These are phyloP conservation scores for Suillus decipiens DNA, from an alignment of 768 basidiomycete genomes.

Conservation along the genomic window DNA sequence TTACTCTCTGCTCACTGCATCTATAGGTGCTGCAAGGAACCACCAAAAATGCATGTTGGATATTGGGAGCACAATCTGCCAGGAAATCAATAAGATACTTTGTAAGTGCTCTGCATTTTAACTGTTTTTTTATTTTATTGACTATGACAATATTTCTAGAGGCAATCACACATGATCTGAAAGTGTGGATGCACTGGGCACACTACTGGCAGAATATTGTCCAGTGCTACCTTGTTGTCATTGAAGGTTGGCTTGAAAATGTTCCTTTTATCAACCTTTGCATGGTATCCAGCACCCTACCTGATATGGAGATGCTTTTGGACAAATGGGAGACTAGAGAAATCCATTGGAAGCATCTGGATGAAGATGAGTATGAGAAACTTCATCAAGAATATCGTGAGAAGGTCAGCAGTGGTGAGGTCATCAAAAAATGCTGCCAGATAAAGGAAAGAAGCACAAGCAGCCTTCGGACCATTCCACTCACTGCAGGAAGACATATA, in stretches of 20 bases:
- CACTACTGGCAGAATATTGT: slow-evolving; percentile 6
- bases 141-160: neutral
- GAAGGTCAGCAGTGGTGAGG: slow-evolving; percentile 4
- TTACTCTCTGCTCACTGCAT: neutral
- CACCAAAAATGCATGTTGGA: neutral
- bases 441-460: neutral
- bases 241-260: slow-evolving; percentile 9
- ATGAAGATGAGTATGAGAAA: neutral
- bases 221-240: neutral
- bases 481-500: neutral
- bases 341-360: neutral
- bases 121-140: neutral
- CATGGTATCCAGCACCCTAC: neutral
- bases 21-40: neutral
- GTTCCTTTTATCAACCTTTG: slow-evolving; percentile 10
- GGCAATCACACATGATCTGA: neutral
- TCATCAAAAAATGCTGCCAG: neutral
- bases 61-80: slow-evolving; percentile 6
- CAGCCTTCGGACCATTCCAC: neutral
- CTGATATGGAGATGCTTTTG: slow-evolving; percentile 1
- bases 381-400: neutral
- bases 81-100: neutral
- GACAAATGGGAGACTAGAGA: slow-evolving; percentile 1
- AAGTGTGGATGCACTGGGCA: slow-evolving; percentile 8
- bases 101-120: neutral